Conservation (phyloP, 192 early-diverging fungal species). For the Obelidium mucronatum region DNA sequence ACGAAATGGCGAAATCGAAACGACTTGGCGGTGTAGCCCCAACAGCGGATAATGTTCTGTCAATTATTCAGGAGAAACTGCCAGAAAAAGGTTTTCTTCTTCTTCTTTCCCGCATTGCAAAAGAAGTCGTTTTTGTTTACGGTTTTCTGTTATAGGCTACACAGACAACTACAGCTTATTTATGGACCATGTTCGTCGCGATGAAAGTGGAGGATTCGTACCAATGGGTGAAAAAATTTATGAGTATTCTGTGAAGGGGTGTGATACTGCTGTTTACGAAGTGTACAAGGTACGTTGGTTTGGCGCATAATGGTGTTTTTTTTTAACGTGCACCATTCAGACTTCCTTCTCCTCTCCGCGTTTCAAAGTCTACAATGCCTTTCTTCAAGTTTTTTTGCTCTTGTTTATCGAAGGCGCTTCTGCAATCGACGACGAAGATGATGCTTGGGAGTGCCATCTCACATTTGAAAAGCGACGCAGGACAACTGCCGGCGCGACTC, state of each 20-base stretch:
- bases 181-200: constrained; percentile 62
- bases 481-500: background rate
- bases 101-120: constrained; percentile 38
- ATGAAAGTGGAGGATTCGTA: constrained; percentile 65
- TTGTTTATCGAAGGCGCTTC: constrained; percentile 92
- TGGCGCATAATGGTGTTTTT: background rate
- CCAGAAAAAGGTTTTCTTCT: constrained; percentile 40
- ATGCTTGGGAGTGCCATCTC: constrained; percentile 75
- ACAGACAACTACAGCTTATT: constrained; percentile 72
- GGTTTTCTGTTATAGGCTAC: constrained; percentile 36
- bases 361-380: constrained; percentile 79
- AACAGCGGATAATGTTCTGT: constrained; percentile 70
- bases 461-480: constrained; percentile 16
- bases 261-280: constrained; percentile 60
- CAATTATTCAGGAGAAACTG: constrained; percentile 58
- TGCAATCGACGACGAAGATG: constrained; percentile 84
- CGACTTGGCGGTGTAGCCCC: constrained; percentile 29
- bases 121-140: background rate
- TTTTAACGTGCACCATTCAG: constrained; percentile 37
- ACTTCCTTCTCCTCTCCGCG: constrained; percentile 67
- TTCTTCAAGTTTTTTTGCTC: constrained; percentile 81
- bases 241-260: constrained; percentile 67
- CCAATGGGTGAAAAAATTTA: constrained; percentile 81
- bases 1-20: constrained; percentile 30
- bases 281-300: constrained; percentile 69